Evolutionary conservation across 1,284 basidiomycete genomes (phyloP).

Genomic region (Moesziomyces parantarcticus): DNA sequence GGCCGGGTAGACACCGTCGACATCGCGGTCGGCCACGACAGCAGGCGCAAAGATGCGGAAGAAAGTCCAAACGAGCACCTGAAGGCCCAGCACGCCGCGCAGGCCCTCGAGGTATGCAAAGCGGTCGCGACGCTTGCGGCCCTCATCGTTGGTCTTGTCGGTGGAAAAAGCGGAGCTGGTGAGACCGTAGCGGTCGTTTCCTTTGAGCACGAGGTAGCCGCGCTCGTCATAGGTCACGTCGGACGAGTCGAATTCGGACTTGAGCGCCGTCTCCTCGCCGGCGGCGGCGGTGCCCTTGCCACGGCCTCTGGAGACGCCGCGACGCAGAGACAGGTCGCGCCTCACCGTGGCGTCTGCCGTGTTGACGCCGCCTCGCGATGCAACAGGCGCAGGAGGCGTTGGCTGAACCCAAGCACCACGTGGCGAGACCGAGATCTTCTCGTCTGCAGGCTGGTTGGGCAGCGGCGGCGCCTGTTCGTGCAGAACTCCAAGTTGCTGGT

Average conservation of each 20-base stretch:
- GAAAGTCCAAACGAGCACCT: constrained; percentile 56
- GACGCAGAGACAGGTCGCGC: constrained; percentile 18
- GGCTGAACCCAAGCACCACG: constrained; percentile 10
- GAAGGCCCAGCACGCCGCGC: constrained; percentile 48
- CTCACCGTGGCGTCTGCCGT: neutral
- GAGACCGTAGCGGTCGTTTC: constrained; percentile 29
- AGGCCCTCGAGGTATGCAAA: constrained; percentile 46
- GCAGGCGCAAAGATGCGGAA: constrained; percentile 59
- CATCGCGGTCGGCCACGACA: constrained; percentile 46
- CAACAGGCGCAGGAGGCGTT: neutral
- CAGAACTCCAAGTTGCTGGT: neutral
- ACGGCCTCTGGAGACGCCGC: constrained; percentile 1
- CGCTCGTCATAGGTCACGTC: constrained; percentile 16
- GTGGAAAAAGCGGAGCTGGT: constrained; percentile 20
- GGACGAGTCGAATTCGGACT: constrained; percentile 15
- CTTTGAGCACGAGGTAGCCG: constrained; percentile 36
- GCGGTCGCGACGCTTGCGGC: constrained; percentile 17
- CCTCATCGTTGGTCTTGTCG: constrained; percentile 37
- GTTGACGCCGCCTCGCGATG: too few species aligned
- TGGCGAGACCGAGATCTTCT: constrained; percentile 21
- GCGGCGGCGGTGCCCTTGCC: neutral
- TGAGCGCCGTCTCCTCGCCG: constrained; percentile 4
- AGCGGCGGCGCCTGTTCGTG: neutral
- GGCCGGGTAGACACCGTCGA: constrained; percentile 47
- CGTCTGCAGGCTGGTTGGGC: constrained; percentile 3